Evolutionary conservation across 1,284 basidiomycete genomes (phyloP).

Genomic region (Gymnopus androsaceus): DNA sequence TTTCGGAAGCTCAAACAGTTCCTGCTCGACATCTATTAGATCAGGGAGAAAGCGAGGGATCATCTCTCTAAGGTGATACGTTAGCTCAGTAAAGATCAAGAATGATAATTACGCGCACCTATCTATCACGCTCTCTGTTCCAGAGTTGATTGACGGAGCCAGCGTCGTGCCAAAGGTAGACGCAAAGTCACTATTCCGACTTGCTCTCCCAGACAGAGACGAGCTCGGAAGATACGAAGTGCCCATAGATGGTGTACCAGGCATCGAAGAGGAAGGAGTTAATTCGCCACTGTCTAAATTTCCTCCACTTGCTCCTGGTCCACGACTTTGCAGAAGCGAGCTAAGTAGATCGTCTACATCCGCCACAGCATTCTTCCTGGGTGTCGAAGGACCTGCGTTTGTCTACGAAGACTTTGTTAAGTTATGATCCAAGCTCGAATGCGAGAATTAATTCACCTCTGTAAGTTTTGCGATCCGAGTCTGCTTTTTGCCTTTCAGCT

Average conservation of each 20-base stretch:
- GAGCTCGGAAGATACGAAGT: constrained; percentile 44
- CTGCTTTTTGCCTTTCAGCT: constrained; percentile 65
- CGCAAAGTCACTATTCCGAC: constrained; percentile 65
- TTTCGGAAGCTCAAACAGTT: constrained; percentile 85
- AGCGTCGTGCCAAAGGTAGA: constrained; percentile 53
- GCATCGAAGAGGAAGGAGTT: constrained; percentile 68
- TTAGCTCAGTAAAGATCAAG: constrained; percentile 1
- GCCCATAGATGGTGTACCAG: constrained; percentile 66
- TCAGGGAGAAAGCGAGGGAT: constrained; percentile 70
- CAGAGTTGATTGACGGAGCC: constrained; percentile 50
- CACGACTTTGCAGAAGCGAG: constrained; percentile 45
- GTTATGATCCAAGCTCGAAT: background rate
- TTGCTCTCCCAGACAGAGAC: constrained; percentile 56
- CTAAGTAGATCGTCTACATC: constrained; percentile 74
- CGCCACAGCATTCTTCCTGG: constrained; percentile 36
- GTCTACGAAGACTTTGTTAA: constrained; percentile 12
- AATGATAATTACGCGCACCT: constrained; percentile 23
- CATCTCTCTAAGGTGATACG: constrained; percentile 46
- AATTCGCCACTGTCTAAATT: constrained; percentile 56
- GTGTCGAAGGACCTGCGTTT: constrained; percentile 35
- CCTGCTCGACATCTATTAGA: constrained; percentile 83
- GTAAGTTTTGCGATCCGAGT: constrained; percentile 52
- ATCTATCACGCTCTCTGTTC: constrained; percentile 71
- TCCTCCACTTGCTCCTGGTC: constrained; percentile 33
- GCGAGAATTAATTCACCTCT: constrained; percentile 36